These are phyloP conservation scores for Nothopassalora personata DNA, from an alignment of 2,329 filamentous ascomycete species.

Conservation along the genomic window DNA sequence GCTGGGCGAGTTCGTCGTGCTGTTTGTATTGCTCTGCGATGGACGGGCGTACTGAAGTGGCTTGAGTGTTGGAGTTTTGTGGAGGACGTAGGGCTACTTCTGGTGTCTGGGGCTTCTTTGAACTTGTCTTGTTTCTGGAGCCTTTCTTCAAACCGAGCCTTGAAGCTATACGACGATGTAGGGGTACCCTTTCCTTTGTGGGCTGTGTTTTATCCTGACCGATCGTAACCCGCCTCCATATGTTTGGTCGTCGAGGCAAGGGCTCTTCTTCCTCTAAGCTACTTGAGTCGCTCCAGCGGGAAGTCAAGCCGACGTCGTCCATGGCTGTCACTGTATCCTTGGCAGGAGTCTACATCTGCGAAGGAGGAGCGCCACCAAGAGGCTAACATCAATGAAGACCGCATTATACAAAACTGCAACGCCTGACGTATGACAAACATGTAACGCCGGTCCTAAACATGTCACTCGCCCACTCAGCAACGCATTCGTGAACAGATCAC, in stretches of 20 bases:
- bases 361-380: neutral
- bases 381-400: neutral
- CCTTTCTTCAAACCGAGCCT: neutral
- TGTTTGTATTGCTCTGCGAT: constrained; percentile 2
- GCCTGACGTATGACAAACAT: neutral
- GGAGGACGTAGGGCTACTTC: constrained; percentile 1
- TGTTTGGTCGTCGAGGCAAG: neutral
- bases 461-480: neutral
- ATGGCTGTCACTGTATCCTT: neutral
- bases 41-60: neutral
- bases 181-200: neutral
- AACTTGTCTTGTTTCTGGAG: neutral
- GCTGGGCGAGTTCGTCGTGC: neutral
- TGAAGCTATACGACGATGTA: neutral
- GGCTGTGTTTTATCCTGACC: neutral
- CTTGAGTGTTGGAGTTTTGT: neutral
- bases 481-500: neutral
- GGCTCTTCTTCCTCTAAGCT: neutral
- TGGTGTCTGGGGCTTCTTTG: neutral
- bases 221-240: neutral
- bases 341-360: neutral
- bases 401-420: neutral
- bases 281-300: neutral
- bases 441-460: neutral
- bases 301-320: neutral